Conservation (phyloP, 768 basidiomycete genomes). For the Hydnomerulius pinastri region DNA sequence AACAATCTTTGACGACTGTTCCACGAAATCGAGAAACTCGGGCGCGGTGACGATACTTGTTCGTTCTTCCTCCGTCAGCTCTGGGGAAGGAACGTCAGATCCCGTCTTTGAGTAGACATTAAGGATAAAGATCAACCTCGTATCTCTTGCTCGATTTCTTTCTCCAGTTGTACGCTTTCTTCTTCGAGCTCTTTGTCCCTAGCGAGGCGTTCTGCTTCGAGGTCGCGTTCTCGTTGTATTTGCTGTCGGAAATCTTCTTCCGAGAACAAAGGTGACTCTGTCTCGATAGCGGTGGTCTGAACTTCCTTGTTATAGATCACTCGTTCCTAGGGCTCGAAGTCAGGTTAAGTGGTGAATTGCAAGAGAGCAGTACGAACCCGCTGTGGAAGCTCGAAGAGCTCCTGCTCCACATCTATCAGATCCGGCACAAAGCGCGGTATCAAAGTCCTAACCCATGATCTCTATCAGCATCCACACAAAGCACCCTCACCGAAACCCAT, state of each 20-base stretch:
- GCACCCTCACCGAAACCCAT: too few relatives aligned
- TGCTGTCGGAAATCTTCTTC: conserved; percentile 80
- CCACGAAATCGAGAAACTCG: conserved; percentile 92
- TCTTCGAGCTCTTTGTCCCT: conserved; percentile 81
- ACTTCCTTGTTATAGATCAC: conserved; percentile 85
- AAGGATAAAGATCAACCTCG: too few relatives aligned
- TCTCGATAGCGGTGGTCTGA: conserved; percentile 70
- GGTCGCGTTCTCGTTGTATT: conserved; percentile 62
- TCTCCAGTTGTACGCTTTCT: conserved; percentile 80
- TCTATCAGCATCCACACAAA: background rate
- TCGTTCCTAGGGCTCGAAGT: conserved; percentile 52
- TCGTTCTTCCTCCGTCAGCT: conserved; percentile 85
- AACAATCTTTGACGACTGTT: conserved; percentile 92
- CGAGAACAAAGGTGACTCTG: conserved; percentile 47
- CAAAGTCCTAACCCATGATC: conserved; percentile 47
- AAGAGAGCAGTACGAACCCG: conserved; percentile 52
- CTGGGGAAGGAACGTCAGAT: conserved; percentile 40
- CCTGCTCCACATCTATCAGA: conserved; percentile 86
- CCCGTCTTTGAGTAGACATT: too few relatives aligned
- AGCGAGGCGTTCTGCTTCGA: conserved; percentile 66
- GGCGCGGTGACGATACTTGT: conserved; percentile 81
- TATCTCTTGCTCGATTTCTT: conserved; percentile 86
- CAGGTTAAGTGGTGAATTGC: background rate
- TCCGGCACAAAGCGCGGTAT: conserved; percentile 70
- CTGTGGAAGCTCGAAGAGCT: conserved; percentile 86